phyloP scores from a whole-genome alignment of 768 basidiomycete species.

The Mycena rosella region DNA sequence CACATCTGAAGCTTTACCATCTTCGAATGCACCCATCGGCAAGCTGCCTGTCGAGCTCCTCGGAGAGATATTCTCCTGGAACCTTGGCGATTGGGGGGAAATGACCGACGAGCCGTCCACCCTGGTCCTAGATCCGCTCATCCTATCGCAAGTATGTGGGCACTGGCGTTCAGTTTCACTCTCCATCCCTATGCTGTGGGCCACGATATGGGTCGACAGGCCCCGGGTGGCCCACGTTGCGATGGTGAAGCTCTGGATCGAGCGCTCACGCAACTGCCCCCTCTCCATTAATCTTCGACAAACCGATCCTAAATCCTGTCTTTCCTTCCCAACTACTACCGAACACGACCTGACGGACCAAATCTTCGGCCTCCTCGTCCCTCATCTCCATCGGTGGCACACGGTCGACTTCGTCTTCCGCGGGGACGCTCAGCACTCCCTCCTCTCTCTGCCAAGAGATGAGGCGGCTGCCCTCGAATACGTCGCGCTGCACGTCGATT shows the following conservation, averaged over 20 bases:
- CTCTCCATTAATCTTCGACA: slow-evolving; percentile 35
- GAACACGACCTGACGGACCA: slow-evolving; percentile 34
- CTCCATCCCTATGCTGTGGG: slow-evolving; percentile 33
- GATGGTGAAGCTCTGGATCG: slow-evolving; percentile 35
- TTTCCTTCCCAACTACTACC: slow-evolving; percentile 27
- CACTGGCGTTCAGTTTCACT: slow-evolving; percentile 32
- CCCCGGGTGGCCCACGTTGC: slow-evolving; percentile 25
- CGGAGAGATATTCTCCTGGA: slow-evolving; percentile 30
- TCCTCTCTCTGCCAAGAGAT: slow-evolving; percentile 8
- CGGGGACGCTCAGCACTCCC: slow-evolving; percentile 20
- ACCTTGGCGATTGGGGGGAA: slow-evolving; percentile 24
- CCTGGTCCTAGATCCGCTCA: slow-evolving; percentile 28
- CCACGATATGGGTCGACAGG: slow-evolving; percentile 34
- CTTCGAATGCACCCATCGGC: slow-evolving; percentile 19
- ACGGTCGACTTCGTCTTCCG: slow-evolving; percentile 25
- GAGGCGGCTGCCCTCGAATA: slow-evolving; percentile 26
- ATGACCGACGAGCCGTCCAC: slow-evolving; percentile 21
- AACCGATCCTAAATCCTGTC: slow-evolving; percentile 34
- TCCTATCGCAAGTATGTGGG: slow-evolving; percentile 33
- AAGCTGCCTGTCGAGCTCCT: slow-evolving; percentile 33
- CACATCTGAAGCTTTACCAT: not conserved
- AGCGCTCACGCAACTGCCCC: slow-evolving; percentile 28
- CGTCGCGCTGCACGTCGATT: slow-evolving; percentile 26
- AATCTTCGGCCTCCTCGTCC: slow-evolving; percentile 29
- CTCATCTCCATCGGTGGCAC: slow-evolving; percentile 29